Conservation (phyloP, 2,329 filamentous ascomycete species). For the Colletotrichum shisoi region DNA sequence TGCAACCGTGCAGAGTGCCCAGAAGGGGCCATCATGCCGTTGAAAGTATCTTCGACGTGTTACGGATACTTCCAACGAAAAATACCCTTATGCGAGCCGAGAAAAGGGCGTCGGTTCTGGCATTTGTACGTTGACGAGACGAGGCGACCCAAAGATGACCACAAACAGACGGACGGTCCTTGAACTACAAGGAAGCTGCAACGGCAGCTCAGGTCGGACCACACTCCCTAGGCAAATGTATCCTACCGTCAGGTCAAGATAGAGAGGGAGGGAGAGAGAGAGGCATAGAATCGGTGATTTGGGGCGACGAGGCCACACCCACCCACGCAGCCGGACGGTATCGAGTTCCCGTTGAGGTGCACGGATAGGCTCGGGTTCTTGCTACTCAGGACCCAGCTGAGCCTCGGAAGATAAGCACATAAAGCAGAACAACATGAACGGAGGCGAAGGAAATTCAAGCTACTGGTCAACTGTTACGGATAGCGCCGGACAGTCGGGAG, state of each 20-base stretch:
- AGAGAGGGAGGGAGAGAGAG: not conserved
- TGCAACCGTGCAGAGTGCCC: conserved; percentile 32
- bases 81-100: conserved; percentile 24
- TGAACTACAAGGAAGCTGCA: not conserved
- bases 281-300: too few species aligned
- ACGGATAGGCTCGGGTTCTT: conserved; percentile 27
- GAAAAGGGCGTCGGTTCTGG: conserved; percentile 24
- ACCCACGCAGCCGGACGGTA: conserved; percentile 21
- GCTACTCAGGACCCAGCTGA: conserved; percentile 25
- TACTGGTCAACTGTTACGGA: not conserved
- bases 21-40: conserved; percentile 34
- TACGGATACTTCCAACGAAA: conserved; percentile 22
- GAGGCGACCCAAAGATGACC: not conserved
- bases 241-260: conserved; percentile 23
- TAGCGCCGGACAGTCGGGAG: not conserved
- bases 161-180: conserved; percentile 14
- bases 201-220: conserved; percentile 1
- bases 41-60: conserved; percentile 36
- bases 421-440: not conserved
- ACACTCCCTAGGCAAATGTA: not conserved
- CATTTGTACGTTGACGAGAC: not conserved
- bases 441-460: conserved; percentile 7
- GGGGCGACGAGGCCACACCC: not conserved
- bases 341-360: conserved; percentile 33
- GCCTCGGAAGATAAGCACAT: conserved; percentile 1